These are phyloP conservation scores for Pinus albicaulis DNA, from an alignment of 75 land plant species.

Conservation along the genomic window DNA sequence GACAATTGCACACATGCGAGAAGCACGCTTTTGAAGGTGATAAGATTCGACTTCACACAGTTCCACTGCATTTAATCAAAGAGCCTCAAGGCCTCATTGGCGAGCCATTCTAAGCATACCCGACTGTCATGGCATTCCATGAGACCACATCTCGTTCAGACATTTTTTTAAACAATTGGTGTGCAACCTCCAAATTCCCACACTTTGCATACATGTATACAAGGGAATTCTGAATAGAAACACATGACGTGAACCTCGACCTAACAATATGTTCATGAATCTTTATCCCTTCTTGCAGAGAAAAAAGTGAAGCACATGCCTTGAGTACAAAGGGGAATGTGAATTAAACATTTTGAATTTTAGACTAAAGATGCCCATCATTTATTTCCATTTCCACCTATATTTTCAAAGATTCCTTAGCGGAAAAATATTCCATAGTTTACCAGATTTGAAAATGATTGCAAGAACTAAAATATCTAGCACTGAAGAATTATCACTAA, in stretches of 20 bases:
- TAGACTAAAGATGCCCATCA: too few species aligned
- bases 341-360: too few species aligned
- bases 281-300: conserved; percentile 44
- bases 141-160: conserved; percentile 2
- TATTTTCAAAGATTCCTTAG: too few species aligned
- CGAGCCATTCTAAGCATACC: neutral
- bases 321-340: conserved; percentile 61
- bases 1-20: neutral
- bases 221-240: conserved; percentile 27
- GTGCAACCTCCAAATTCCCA: neutral
- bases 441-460: too few species aligned
- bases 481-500: too few species aligned
- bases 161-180: neutral
- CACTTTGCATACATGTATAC: neutral
- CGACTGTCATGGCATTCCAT: neutral
- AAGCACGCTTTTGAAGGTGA: neutral
- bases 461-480: too few species aligned
- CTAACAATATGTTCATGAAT: conserved; percentile 57
- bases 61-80: neutral
- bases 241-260: conserved; percentile 23
- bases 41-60: neutral
- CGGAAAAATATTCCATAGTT: too few species aligned
- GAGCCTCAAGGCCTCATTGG: neutral
- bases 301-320: conserved; percentile 54
- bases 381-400: too few species aligned